Percentiles rank a stretch among this genome's conserved stretches.
Conservation (phyloP, 306 rosid genomes). For the Quercus variabilis region DNA sequence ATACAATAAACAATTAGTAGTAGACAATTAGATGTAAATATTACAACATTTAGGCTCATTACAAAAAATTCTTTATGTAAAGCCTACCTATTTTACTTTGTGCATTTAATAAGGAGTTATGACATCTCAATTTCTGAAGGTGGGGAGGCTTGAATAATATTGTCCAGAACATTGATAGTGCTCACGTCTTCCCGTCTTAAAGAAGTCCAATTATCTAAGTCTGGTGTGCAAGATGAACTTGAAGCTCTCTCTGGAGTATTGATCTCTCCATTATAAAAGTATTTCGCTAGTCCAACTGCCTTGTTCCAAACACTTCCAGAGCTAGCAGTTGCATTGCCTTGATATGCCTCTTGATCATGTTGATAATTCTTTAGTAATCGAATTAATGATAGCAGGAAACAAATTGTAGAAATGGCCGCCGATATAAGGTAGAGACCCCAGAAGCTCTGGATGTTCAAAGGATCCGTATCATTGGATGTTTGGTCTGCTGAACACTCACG, state of each 20-base stretch:
- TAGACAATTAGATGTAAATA: no score
- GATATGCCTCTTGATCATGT: slow-evolving; percentile 10
- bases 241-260: no score
- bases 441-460: slow-evolving; percentile 45
- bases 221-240: no score
- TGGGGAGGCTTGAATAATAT: not conserved
- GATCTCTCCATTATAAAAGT: slow-evolving; percentile 1
- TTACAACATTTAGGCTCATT: no score
- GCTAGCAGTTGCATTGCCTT: slow-evolving; percentile 1
- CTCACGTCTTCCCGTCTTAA: not conserved
- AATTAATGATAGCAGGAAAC: slow-evolving; percentile 36
- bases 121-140: not conserved
- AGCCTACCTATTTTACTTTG: no score
- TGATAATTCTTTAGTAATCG: slow-evolving; percentile 3
- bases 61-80: no score
- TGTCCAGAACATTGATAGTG: not conserved
- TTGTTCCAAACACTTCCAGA: slow-evolving; percentile 19
- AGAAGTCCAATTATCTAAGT: not conserved
- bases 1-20: no score
- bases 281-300: slow-evolving; percentile 17
- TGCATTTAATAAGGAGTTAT: not conserved
- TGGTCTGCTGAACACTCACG: slow-evolving; percentile 17
- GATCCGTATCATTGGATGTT: slow-evolving; percentile 13
- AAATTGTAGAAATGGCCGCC: slow-evolving; percentile 45
- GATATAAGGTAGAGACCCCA: slow-evolving; percentile 55